Conservation (phyloP, 78 protist species). For the Speleostelium caveatum region DNA sequence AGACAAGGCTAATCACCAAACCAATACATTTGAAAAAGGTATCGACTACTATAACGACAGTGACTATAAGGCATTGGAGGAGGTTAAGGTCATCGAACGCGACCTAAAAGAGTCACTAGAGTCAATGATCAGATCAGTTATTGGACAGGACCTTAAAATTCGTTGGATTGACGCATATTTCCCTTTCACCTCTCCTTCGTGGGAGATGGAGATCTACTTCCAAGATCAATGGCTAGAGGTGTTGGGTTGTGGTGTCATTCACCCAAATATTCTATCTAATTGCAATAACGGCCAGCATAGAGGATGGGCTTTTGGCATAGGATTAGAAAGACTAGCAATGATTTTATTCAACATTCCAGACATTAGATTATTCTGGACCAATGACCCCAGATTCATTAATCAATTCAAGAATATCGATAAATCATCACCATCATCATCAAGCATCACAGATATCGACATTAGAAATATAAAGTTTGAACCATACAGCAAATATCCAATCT, state of each 20-base stretch:
- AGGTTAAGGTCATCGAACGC: slow-evolving; percentile 16
- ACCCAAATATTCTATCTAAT: slow-evolving; percentile 70
- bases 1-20: neutral
- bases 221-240: slow-evolving; percentile 92
- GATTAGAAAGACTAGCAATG: slow-evolving; percentile 97
- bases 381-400: slow-evolving; percentile 87
- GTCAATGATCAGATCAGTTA: slow-evolving; percentile 40
- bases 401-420: slow-evolving; percentile 81
- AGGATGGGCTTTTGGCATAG: slow-evolving; percentile 97
- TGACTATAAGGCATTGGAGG: neutral
- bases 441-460: slow-evolving; percentile 2
- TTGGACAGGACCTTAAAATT: slow-evolving; percentile 64
- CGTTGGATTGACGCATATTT: slow-evolving; percentile 93
- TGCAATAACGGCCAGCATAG: slow-evolving; percentile 23
- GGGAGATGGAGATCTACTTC: slow-evolving; percentile 92
- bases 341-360: slow-evolving; percentile 92
- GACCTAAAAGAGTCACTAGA: slow-evolving; percentile 72
- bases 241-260: slow-evolving; percentile 92
- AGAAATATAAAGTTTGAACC: slow-evolving; percentile 24
- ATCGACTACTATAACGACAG: slow-evolving; percentile 10
- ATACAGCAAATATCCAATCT: slow-evolving; percentile 87
- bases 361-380: slow-evolving; percentile 96
- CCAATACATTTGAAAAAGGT: neutral
- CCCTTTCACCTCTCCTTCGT: slow-evolving; percentile 94
- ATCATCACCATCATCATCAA: neutral